These are phyloP conservation scores for Vitis riparia DNA, from an alignment of 164 flowering plant species.

Conservation along the genomic window DNA sequence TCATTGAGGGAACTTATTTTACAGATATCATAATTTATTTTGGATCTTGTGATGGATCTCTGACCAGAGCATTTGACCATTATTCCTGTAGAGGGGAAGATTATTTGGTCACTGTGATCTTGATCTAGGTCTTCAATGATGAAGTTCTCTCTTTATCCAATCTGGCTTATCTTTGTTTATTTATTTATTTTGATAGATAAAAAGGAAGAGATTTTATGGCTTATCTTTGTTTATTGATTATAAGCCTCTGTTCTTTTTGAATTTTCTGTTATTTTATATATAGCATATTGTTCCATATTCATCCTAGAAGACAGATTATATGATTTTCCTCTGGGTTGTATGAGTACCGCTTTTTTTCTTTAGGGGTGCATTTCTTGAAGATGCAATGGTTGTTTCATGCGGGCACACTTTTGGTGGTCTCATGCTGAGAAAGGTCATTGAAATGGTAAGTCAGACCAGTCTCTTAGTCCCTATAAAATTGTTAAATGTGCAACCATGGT, in stretches of 20 bases:
- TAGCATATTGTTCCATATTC: too few relatives aligned
- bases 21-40: neutral
- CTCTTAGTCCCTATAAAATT: neutral
- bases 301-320: too few relatives aligned
- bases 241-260: neutral
- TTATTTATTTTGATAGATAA: too few relatives aligned
- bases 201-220: too few relatives aligned
- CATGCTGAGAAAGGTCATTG: slow-evolving; percentile 81
- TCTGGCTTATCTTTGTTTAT: too few relatives aligned
- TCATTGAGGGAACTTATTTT: neutral
- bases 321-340: neutral
- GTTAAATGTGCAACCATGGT: neutral
- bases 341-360: slow-evolving; percentile 7
- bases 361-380: slow-evolving; percentile 94
- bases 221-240: neutral
- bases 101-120: too few relatives aligned
- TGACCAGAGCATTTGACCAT: neutral
- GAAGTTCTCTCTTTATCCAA: too few relatives aligned
- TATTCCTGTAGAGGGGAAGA: neutral
- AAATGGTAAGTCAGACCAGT: slow-evolving; percentile 47
- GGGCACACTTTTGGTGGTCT: slow-evolving; percentile 98
- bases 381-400: slow-evolving; percentile 87
- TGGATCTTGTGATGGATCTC: neutral
- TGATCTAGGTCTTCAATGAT: too few relatives aligned
- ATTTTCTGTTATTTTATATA: neutral